phyloP scores from a whole-genome alignment of 2,329 filamentous ascomycete species.

The Exophiala aquamarina region DNA sequence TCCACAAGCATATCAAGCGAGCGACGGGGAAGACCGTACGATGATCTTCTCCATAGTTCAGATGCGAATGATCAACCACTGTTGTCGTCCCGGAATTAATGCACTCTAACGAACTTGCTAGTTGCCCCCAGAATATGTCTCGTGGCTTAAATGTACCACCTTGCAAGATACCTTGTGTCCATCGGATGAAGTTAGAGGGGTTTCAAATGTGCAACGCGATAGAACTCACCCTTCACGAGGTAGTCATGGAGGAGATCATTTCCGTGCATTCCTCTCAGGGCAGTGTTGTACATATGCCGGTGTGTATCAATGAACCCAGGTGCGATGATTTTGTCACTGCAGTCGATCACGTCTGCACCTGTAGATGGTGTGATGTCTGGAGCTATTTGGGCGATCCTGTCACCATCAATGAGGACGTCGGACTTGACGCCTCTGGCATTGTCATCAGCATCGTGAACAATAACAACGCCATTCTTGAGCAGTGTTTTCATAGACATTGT shows the following conservation, averaged over 20 bases:
- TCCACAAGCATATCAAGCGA: neutral
- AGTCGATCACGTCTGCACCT: slow-evolving; percentile 34
- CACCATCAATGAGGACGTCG: slow-evolving; percentile 9
- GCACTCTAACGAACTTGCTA: slow-evolving; percentile 10
- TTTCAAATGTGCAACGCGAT: neutral
- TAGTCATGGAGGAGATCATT: slow-evolving; percentile 10
- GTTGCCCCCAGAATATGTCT: slow-evolving; percentile 45
- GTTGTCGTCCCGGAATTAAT: slow-evolving; percentile 23
- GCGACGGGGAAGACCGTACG: slow-evolving; percentile 16
- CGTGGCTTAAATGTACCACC: slow-evolving; percentile 35
- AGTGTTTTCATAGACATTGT: neutral
- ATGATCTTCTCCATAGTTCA: slow-evolving; percentile 26
- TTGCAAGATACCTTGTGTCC: slow-evolving; percentile 37
- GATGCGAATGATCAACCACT: slow-evolving; percentile 34
- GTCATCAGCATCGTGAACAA: slow-evolving; percentile 10
- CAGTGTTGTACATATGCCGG: slow-evolving; percentile 37
- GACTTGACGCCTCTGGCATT: slow-evolving; percentile 3
- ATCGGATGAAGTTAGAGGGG: slow-evolving; percentile 7
- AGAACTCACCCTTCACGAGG: slow-evolving; percentile 5
- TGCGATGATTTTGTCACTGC: slow-evolving; percentile 30
- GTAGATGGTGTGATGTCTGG: neutral
- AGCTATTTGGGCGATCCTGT: slow-evolving; percentile 13
- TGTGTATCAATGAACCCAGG: slow-evolving; percentile 34
- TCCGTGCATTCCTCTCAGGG: slow-evolving; percentile 10
- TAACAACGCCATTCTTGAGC: slow-evolving; percentile 13